phyloP scores from a whole-genome alignment of 106 monocot species.

The Dioscorea alata region DNA sequence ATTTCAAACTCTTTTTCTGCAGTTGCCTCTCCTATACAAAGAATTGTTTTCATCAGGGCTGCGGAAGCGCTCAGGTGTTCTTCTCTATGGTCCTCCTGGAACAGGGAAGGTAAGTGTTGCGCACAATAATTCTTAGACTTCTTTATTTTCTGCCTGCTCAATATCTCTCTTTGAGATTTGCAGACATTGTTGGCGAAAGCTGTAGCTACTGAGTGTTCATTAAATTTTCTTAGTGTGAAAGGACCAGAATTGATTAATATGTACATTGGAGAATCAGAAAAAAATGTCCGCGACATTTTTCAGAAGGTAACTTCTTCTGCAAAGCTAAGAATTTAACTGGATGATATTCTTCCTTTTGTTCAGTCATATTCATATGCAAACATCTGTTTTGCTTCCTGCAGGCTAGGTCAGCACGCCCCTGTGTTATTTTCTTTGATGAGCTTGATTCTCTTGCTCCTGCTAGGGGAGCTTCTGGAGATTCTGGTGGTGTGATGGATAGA shows the following conservation, averaged over 20 bases:
- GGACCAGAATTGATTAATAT: slow-evolving; percentile 98
- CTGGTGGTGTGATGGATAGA: slow-evolving; percentile 99
- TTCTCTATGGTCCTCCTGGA: slow-evolving; percentile 97
- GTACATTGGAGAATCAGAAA: slow-evolving; percentile 99
- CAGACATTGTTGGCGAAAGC: slow-evolving; percentile 97
- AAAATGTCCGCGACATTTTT: slow-evolving; percentile 97
- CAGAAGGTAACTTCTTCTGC: slow-evolving; percentile 55
- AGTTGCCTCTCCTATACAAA: slow-evolving; percentile 92
- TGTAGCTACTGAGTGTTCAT: slow-evolving; percentile 93
- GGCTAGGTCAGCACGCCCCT: slow-evolving; percentile 95
- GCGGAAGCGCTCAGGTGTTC: slow-evolving; percentile 87
- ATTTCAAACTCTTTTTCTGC: background rate
- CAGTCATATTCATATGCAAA: background rate
- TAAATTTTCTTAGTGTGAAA: slow-evolving; percentile 94
- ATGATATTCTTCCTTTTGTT: background rate
- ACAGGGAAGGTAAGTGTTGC: slow-evolving; percentile 81
- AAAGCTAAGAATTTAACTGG: background rate
- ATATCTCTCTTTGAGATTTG: background rate
- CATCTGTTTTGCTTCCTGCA: slow-evolving; percentile 16
- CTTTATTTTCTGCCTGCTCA: background rate
- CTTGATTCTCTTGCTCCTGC: slow-evolving; percentile 98
- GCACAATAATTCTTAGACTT: background rate
- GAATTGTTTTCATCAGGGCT: slow-evolving; percentile 92
- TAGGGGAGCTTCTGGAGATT: slow-evolving; percentile 95
- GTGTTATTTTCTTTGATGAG: slow-evolving; percentile 99